Conservation (phyloP, 768 basidiomycete genomes). For the Mycena rebaudengoi region DNA sequence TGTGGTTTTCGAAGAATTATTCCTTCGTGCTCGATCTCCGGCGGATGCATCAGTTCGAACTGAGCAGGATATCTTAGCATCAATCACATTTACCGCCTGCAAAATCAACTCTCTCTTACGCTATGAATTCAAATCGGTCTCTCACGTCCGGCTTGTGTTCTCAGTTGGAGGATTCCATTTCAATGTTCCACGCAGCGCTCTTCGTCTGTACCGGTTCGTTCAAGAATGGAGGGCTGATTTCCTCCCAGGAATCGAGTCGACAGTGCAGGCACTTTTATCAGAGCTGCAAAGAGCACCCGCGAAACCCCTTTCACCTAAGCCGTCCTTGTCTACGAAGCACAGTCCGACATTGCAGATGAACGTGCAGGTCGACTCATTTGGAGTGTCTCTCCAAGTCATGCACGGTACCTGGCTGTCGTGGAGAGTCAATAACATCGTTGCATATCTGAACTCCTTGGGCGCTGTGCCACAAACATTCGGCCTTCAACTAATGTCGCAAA, state of each 20-base stretch:
- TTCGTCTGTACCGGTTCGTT: conserved; percentile 79
- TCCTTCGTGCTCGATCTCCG: conserved; percentile 67
- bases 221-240: conserved; percentile 88
- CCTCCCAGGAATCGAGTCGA: conserved; percentile 76
- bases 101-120: conserved; percentile 56
- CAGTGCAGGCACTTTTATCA: conserved; percentile 68
- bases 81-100: conserved; percentile 57
- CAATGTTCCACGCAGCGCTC: conserved; percentile 81
- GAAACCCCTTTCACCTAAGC: conserved; percentile 42
- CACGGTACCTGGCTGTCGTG: conserved; percentile 89
- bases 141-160: conserved; percentile 53
- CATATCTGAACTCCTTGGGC: conserved; percentile 49
- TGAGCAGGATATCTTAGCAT: conserved; percentile 69
- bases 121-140: conserved; percentile 51
- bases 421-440: conserved; percentile 62
- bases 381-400: conserved; percentile 82
- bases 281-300: conserved; percentile 61
- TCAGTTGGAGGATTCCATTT: conserved; percentile 56
- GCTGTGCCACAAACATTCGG: conserved; percentile 55
- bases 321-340: conserved; percentile 35
- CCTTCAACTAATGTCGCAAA: conserved; percentile 68
- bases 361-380: conserved; percentile 57
- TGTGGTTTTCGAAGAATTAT: conserved; percentile 58
- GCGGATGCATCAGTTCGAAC: conserved; percentile 45
- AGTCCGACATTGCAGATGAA: conserved; percentile 57